These are phyloP conservation scores for Camelina laxa DNA, from an alignment of 345 rosid genomes.

Conservation along the genomic window DNA sequence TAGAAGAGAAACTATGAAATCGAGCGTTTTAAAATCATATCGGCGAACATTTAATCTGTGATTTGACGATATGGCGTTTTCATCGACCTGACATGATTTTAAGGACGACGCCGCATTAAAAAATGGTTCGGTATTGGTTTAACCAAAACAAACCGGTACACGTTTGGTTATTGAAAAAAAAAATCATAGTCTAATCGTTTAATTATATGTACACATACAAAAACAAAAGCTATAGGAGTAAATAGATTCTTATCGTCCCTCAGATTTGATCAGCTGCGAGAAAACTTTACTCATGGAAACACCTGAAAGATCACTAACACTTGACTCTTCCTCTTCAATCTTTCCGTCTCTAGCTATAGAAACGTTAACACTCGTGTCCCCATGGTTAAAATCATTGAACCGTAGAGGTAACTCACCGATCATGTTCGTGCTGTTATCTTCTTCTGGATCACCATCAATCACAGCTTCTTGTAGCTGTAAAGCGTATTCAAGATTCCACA, in stretches of 20 bases:
- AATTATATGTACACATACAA: not conserved
- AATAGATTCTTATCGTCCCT: slow-evolving; percentile 56
- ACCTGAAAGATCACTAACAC: slow-evolving; percentile 59
- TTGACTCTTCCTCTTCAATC: slow-evolving; percentile 49
- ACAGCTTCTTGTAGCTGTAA: slow-evolving; percentile 80
- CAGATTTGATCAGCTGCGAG: slow-evolving; percentile 85
- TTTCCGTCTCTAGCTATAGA: slow-evolving; percentile 38
- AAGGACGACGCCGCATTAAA: not conserved
- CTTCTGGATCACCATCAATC: slow-evolving; percentile 62
- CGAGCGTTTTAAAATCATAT: too few species aligned
- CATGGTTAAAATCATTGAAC: slow-evolving; percentile 56
- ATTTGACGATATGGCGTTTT: not conserved
- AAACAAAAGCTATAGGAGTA: not conserved
- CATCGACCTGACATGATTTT: too few species aligned
- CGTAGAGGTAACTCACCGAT: slow-evolving; percentile 67
- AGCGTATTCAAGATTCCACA: slow-evolving; percentile 92
- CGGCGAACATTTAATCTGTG: not conserved
- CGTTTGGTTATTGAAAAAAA: not conserved
- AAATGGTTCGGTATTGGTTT: too few species aligned
- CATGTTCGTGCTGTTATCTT: slow-evolving; percentile 75
- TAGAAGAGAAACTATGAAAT: not conserved
- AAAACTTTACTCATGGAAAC: slow-evolving; percentile 79
- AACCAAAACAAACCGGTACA: not conserved
- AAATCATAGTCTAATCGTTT: not conserved
- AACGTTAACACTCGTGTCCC: slow-evolving; percentile 44